phyloP scores from a whole-genome alignment of 345 rosid genomes.

The Euphorbia lathyris region DNA sequence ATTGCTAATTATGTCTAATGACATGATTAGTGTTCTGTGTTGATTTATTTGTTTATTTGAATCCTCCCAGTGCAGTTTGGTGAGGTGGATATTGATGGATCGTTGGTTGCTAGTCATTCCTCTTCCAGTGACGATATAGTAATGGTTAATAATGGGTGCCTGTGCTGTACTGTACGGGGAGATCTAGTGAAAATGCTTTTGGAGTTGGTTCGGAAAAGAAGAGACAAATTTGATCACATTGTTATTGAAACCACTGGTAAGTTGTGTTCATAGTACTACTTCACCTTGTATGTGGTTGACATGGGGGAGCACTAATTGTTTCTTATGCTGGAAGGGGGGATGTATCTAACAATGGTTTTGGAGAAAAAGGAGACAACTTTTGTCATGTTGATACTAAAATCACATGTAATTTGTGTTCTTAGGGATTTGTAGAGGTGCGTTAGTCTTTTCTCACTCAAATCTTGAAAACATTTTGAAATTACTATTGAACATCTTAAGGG shows the following conservation, averaged over 20 bases:
- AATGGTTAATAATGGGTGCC: slow-evolving; percentile 68
- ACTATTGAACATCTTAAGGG: not conserved
- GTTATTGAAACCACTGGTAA: slow-evolving; percentile 80
- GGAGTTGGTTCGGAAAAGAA: slow-evolving; percentile 54
- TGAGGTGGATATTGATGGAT: slow-evolving; percentile 68
- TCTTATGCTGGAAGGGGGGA: slow-evolving; percentile 50
- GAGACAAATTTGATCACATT: slow-evolving; percentile 66
- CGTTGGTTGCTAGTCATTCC: slow-evolving; percentile 71
- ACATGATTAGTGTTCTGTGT: not conserved
- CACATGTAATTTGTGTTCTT: slow-evolving; percentile 36
- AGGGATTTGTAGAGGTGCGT: not conserved
- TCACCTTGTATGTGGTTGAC: slow-evolving; percentile 1
- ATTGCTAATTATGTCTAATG: not conserved
- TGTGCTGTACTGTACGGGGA: slow-evolving; percentile 74
- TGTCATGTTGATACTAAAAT: slow-evolving; percentile 75
- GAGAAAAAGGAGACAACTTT: slow-evolving; percentile 52
- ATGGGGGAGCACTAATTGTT: not conserved
- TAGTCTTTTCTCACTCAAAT: not conserved
- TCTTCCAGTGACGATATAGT: slow-evolving; percentile 57
- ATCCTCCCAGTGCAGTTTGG: slow-evolving; percentile 45
- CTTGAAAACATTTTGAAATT: not conserved
- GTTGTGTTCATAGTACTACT: not conserved
- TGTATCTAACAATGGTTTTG: slow-evolving; percentile 65
- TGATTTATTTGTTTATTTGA: not conserved
- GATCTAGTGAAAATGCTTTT: slow-evolving; percentile 78